Base-by-base conservation (phyloP, 208 protist species). In the Porcisia hertigi region DNA sequence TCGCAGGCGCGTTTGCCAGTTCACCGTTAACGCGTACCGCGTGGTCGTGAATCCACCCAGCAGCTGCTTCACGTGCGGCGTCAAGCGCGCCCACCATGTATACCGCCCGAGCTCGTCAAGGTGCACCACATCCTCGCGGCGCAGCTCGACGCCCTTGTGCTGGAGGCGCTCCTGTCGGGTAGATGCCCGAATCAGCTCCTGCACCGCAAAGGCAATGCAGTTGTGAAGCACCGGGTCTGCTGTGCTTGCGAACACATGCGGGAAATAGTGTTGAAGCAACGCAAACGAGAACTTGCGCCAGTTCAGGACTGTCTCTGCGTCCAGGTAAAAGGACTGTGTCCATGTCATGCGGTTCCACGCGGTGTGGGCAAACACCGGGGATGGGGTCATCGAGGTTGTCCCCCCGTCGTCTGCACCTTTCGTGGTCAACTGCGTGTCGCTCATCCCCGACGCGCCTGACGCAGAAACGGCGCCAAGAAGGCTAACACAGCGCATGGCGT, bases 31-130 rank as follows among this genome's bases (percentile, higher is more conserved):
- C 6, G 76, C 76, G 69, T 95, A 97, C 14, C 81, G 65, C 14
- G 94, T 97, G 9, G 84, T 92, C 11, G 88, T 89, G 76, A 96
- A 97, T 18, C 84, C 90, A 25, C 86, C 83, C 36, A 97, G 80
- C 39, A 93, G 83, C 53, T 89, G 84, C 65, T 85, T 87, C 49
- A 84, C 86, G 43, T 77, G 76, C 12, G 75, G 73, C 23, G 88
- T 80, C n/a, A 97, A 75, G 0, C 86, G 41, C 20, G 63, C 75
- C 92, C 94, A 97, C 94, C 94, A 97, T 12, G 60, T 14, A 66
- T 95, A 97, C 20, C 84, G 87, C 23, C 92, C 53, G 3, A 96
- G 86, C 70, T 97, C 92, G 30, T 94, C 86, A 12, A 88, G 77
- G 74, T 89, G 83, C 14, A 95, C 69, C 12, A 80, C 52, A 23